Percentiles rank a stretch among this genome's conserved stretches.
Evolutionary conservation across 2,329 filamentous ascomycete genomes (phyloP).

Genomic region (Lojkania enalia): DNA sequence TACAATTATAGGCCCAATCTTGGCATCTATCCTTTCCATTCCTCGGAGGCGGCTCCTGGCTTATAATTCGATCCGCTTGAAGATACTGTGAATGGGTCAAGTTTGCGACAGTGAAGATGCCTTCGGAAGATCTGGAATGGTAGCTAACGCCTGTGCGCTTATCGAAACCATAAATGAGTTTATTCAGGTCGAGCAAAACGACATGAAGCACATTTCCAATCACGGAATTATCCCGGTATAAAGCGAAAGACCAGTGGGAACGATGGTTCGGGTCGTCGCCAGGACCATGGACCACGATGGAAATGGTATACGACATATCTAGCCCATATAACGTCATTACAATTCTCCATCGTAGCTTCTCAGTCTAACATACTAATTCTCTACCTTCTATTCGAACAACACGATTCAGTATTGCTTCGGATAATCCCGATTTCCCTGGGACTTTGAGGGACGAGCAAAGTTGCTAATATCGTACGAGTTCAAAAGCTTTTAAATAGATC

Average conservation of each 20-base stretch:
- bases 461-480: background rate
- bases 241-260: constrained; percentile 16
- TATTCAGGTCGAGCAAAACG: background rate
- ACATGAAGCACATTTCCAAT: constrained; percentile 9
- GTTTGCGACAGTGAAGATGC: background rate
- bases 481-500: background rate
- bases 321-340: background rate
- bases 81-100: background rate
- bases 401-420: background rate
- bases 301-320: constrained; percentile 12
- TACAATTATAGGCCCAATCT: constrained; percentile 10
- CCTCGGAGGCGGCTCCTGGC: constrained; percentile 9
- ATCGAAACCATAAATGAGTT: background rate
- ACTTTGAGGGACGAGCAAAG: no score
- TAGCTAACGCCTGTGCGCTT: constrained; percentile 3
- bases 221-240: constrained; percentile 2
- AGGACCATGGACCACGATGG: constrained; percentile 7
- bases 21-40: constrained; percentile 13
- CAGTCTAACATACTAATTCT: background rate
- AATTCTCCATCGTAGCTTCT: background rate
- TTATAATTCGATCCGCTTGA: constrained; percentile 7
- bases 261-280: constrained; percentile 12
- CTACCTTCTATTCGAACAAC: background rate
- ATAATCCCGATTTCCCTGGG: no score
- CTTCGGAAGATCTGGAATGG: background rate